A percentile compares a stretch with the other conserved stretches of the same genome.
Conservation (phyloP, 1,284 basidiomycete species). For the Boletellus dicymbophilus region DNA sequence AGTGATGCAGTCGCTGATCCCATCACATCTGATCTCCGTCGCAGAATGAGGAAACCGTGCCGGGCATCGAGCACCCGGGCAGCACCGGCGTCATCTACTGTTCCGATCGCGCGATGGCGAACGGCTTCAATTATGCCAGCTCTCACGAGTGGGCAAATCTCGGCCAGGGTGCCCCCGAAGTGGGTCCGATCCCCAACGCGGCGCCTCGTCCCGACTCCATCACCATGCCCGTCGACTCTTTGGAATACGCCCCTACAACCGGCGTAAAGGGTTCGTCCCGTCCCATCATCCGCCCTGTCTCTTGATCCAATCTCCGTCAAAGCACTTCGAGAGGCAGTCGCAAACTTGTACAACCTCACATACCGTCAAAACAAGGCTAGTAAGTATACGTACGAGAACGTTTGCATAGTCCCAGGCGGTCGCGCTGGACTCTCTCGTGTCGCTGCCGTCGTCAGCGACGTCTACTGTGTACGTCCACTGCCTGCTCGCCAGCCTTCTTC, state of each 20-base stretch:
- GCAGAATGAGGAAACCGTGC: slow-evolving; percentile 80
- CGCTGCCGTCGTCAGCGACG: slow-evolving; percentile 88
- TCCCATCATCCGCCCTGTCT: slow-evolving; percentile 5
- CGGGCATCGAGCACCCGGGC: slow-evolving; percentile 79
- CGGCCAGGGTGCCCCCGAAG: slow-evolving; percentile 89
- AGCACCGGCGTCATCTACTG: slow-evolving; percentile 86
- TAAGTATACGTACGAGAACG: slow-evolving; percentile 90
- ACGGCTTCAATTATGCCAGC: slow-evolving; percentile 80
- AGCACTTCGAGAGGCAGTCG: slow-evolving; percentile 73
- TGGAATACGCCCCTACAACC: slow-evolving; percentile 93
- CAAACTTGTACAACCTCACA: slow-evolving; percentile 84
- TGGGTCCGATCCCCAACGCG: slow-evolving; percentile 80
- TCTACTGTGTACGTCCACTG: slow-evolving; percentile 60
- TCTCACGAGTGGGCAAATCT: slow-evolving; percentile 84
- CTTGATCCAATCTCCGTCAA: slow-evolving; percentile 1
- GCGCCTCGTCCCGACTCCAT: slow-evolving; percentile 67
- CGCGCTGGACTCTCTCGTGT: slow-evolving; percentile 87
- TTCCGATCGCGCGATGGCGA: slow-evolving; percentile 86
- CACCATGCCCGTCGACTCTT: slow-evolving; percentile 67
- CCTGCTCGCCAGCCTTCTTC: not conserved
- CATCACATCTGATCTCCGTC: slow-evolving; percentile 8
- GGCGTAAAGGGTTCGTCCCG: slow-evolving; percentile 73
- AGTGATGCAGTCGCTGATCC: too few relatives aligned
- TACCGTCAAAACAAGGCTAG: slow-evolving; percentile 81
- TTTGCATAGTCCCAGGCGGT: slow-evolving; percentile 91